Percentiles rank a stretch among this genome's conserved stretches.
Conservation (phyloP, 805 yeast species). For the Lipomyces spencermartinsiae region DNA sequence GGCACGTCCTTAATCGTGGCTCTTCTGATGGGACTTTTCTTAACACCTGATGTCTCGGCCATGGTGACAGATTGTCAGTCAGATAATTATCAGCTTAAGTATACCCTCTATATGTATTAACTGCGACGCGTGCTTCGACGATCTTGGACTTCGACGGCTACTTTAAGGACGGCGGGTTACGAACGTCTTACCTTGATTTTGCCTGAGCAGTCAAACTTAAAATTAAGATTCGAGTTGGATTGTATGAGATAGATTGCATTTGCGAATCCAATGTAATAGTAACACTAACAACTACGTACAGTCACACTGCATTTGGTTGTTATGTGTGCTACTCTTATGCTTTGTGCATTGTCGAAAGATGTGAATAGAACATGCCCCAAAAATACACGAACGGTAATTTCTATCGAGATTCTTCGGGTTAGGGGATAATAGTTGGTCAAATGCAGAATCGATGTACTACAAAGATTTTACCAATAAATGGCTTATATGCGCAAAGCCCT, state of each 20-base stretch:
- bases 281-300: not conserved
- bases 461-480: too few species aligned
- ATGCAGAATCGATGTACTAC: too few species aligned
- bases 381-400: too few species aligned
- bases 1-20: slow-evolving; percentile 36
- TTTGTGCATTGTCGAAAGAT: not conserved
- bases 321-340: not conserved
- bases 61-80: not conserved
- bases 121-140: not conserved
- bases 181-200: too few species aligned
- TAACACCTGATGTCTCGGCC: not conserved
- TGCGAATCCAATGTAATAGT: not conserved
- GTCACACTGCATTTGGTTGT: not conserved
- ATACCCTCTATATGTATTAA: not conserved
- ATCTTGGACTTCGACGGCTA: not conserved
- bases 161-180: too few species aligned
- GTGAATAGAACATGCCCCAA: not conserved
- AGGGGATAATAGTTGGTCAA: too few species aligned
- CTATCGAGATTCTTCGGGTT: too few species aligned
- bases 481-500: too few species aligned
- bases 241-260: too few species aligned
- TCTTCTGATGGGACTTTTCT: slow-evolving; percentile 26
- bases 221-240: not conserved
- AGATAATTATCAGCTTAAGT: too few species aligned
- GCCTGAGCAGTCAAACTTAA: not conserved